phyloP scores from a whole-genome alignment of 2,329 filamentous ascomycete genomes.

The Cryphonectria nitschkei region DNA sequence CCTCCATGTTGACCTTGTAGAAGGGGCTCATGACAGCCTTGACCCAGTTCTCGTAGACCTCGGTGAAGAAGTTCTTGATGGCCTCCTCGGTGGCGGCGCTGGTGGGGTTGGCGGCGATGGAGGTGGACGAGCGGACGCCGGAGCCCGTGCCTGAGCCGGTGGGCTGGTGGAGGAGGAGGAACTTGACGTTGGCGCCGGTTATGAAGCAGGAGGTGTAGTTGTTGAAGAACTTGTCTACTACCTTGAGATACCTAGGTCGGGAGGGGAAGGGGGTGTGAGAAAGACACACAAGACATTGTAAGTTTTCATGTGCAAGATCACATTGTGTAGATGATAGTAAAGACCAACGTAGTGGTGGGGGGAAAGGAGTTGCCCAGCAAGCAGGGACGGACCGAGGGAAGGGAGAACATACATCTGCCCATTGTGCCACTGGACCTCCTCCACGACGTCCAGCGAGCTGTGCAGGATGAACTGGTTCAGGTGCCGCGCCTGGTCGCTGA shows the following conservation, averaged over 20 bases:
- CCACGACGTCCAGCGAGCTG: slow-evolving; percentile 89
- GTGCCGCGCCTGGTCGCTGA: slow-evolving; percentile 84
- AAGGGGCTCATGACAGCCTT: slow-evolving; percentile 98
- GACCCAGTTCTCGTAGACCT: slow-evolving; percentile 95
- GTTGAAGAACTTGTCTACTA: slow-evolving; percentile 95
- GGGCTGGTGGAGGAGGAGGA: slow-evolving; percentile 91
- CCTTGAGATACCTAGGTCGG: slow-evolving; percentile 80
- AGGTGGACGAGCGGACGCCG: slow-evolving; percentile 62
- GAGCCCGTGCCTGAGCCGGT: slow-evolving; percentile 43
- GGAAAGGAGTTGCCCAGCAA: too few species aligned
- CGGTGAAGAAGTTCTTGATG: slow-evolving; percentile 89
- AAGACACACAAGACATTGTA: too few species aligned
- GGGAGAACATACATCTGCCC: slow-evolving; percentile 71
- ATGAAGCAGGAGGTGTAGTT: slow-evolving; percentile 95
- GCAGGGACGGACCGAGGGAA: background rate
- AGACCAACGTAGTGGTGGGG: too few species aligned
- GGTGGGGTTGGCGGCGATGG: slow-evolving; percentile 81
- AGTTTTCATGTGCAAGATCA: background rate
- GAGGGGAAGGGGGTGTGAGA: slow-evolving; percentile 14
- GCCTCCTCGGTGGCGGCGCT: slow-evolving; percentile 93
- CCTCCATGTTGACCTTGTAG: slow-evolving; percentile 81
- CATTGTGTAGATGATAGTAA: background rate
- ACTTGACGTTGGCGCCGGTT: slow-evolving; percentile 89
- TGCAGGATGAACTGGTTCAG: slow-evolving; percentile 98
- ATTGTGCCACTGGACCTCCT: slow-evolving; percentile 92